These are phyloP conservation scores for Candida sphagnicola DNA, from an alignment of 805 yeast genomes.

Conservation along the genomic window DNA sequence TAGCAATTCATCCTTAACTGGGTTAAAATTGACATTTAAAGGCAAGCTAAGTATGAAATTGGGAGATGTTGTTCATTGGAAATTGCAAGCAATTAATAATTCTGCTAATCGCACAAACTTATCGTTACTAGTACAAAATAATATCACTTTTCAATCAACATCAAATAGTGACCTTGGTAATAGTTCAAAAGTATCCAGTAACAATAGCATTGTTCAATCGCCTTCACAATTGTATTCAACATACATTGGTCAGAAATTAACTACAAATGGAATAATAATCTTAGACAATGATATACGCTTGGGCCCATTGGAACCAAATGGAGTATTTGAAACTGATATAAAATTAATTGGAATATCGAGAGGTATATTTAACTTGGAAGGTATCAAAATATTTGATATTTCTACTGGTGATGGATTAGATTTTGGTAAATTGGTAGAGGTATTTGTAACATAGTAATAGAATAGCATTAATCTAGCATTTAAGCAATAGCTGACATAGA, in stretches of 20 bases:
- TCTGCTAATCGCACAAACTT: conserved; percentile 49
- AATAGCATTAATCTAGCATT: too few relatives aligned
- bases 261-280: conserved; percentile 55
- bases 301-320: conserved; percentile 57
- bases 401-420: conserved; percentile 63
- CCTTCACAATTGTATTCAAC: conserved; percentile 21
- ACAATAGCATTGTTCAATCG: conserved; percentile 16
- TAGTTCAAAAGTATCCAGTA: conserved; percentile 11
- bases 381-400: conserved; percentile 62
- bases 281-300: conserved; percentile 63
- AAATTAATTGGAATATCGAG: conserved; percentile 56
- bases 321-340: conserved; percentile 62
- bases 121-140: conserved; percentile 40
- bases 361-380: conserved; percentile 64
- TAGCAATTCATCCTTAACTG: conserved; percentile 23
- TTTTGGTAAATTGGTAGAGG: conserved; percentile 67
- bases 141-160: conserved; percentile 19
- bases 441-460: conserved; percentile 52
- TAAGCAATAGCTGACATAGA: too few relatives aligned
- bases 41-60: conserved; percentile 60
- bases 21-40: conserved; percentile 47
- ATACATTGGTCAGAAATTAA: conserved; percentile 37
- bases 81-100: conserved; percentile 61
- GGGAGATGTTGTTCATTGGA: conserved; percentile 62
- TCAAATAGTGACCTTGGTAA: conserved; percentile 8